Evolutionary conservation across 1,284 basidiomycete genomes (phyloP).

Genomic region (Wallemia hederae): DNA sequence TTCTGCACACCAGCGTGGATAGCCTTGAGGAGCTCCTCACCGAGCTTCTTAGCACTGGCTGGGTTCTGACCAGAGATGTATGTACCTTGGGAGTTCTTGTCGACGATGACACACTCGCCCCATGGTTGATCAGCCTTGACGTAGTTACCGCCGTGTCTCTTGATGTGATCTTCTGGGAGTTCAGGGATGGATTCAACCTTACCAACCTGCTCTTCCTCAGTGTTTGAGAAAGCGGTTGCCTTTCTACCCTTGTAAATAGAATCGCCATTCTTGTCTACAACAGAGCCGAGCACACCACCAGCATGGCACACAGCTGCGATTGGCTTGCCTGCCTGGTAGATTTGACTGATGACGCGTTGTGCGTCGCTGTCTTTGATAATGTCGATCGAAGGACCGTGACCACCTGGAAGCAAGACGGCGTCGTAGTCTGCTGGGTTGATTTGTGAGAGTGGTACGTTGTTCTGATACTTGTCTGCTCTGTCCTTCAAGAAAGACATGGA

Average conservation of each 20-base stretch:
- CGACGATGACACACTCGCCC: slow-evolving; percentile 23
- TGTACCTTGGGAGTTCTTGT: slow-evolving; percentile 15
- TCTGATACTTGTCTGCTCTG: slow-evolving; percentile 21
- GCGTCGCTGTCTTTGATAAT: slow-evolving; percentile 29
- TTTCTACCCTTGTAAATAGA: slow-evolving; percentile 32
- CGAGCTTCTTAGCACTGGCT: slow-evolving; percentile 20
- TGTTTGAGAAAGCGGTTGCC: slow-evolving; percentile 39
- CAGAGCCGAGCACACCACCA: slow-evolving; percentile 30
- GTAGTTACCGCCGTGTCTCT: slow-evolving; percentile 31
- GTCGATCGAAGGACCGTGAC: slow-evolving; percentile 39
- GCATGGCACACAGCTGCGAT: slow-evolving; percentile 45
- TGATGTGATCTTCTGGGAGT: slow-evolving; percentile 33
- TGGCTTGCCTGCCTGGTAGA: slow-evolving; percentile 30
- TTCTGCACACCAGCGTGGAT: neutral
- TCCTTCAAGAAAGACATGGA: slow-evolving; percentile 33
- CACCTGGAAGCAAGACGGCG: slow-evolving; percentile 49
- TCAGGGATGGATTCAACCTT: slow-evolving; percentile 28
- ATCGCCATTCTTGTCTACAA: slow-evolving; percentile 25
- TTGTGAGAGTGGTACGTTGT: slow-evolving; percentile 30
- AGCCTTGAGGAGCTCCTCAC: slow-evolving; percentile 21
- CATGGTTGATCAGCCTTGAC: slow-evolving; percentile 28
- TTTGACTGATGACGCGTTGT: slow-evolving; percentile 23
- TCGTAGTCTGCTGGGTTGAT: slow-evolving; percentile 32
- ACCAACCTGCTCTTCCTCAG: slow-evolving; percentile 28
- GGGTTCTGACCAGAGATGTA: slow-evolving; percentile 28